Evolutionary conservation across 208 protist genomes (phyloP), one percentile per base, ranked within the genome.

Genomic region (Polymyxa betae): DNA sequence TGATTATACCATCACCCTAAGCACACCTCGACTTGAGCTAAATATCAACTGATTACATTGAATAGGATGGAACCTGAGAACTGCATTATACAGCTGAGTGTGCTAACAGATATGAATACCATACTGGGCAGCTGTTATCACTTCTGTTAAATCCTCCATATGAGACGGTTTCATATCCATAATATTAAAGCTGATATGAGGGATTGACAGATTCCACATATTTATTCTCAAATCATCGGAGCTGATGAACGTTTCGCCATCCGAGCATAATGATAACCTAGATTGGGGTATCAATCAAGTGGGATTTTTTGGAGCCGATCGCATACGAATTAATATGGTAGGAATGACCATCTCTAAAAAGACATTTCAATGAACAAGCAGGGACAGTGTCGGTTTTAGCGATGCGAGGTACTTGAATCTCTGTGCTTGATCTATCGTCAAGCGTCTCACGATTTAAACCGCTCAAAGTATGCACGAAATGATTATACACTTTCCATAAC

Each of bases 71-170:
- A 82, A 82, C 5, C 72, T 82, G n/a, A 82, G 5, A 45, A 82
- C 5, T 16, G 72, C 16, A 35, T 5, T 20, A 20, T 40, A 12
- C 10, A 5, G 40, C 5, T 82, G 40, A 45, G n/a, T 20, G n/a
- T 12, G 35, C 35, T 5, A 45, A n/a, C 16, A 35, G 5, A 82
- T 45, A 43, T 43, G 72, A 5, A 20, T 5, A 24, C 5, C 49
- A 16, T 82, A 82, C 72, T 82, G 72, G 10, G 88, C 88, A 20
- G 49, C 5, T 5, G 88, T 89, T 5, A 89, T 44, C 32, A 72
- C 54, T n/a, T 89, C 88, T 20, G 49, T 60, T n/a, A 89, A n/a
- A 12, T 89, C 88, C 5, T 89, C 88, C 88, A 89, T 89, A 45
- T 89, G 5, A 12, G 60, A 5, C 5, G 88, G 88, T 32, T 66